phyloP scores from a whole-genome alignment of 2,329 filamentous ascomycete species.

The Aspergillus flavus region DNA sequence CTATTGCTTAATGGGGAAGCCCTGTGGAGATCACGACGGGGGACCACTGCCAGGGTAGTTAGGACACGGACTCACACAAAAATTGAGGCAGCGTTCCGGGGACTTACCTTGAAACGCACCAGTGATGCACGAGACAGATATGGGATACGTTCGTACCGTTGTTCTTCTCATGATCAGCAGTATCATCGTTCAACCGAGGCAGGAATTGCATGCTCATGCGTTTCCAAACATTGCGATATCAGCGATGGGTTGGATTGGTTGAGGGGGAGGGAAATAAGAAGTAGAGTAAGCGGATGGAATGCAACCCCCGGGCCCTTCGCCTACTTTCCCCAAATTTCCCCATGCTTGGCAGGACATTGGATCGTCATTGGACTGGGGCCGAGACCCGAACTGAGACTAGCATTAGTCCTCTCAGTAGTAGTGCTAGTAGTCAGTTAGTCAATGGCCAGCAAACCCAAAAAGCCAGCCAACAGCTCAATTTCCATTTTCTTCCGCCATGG shows the following conservation, averaged over 20 bases:
- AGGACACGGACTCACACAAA: background rate
- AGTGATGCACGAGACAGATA: background rate
- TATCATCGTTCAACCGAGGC: background rate
- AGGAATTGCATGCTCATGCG: background rate
- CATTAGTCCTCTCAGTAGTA: background rate
- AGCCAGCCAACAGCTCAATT: background rate
- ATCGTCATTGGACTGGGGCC: slow-evolving; percentile 13
- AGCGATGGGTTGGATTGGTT: background rate
- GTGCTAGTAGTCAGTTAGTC: too few species aligned
- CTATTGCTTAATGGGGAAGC: slow-evolving; percentile 10
- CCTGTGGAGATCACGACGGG: background rate
- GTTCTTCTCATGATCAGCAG: background rate
- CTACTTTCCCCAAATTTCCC: slow-evolving; percentile 19
- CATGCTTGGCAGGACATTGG: slow-evolving; percentile 16
- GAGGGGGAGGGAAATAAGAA: background rate
- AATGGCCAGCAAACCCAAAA: background rate
- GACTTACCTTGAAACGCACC: background rate
- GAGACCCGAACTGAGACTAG: slow-evolving; percentile 10
- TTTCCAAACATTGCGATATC: background rate
- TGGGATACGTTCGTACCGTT: background rate
- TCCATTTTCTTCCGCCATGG: background rate
- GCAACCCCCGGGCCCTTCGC: slow-evolving; percentile 4
- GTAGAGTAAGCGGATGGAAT: background rate
- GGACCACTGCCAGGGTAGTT: slow-evolving; percentile 3
- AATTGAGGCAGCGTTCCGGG: background rate